These are phyloP conservation scores for Pythium folliculosum DNA, from an alignment of 352 stramenopile species.

Conservation along the genomic window DNA sequence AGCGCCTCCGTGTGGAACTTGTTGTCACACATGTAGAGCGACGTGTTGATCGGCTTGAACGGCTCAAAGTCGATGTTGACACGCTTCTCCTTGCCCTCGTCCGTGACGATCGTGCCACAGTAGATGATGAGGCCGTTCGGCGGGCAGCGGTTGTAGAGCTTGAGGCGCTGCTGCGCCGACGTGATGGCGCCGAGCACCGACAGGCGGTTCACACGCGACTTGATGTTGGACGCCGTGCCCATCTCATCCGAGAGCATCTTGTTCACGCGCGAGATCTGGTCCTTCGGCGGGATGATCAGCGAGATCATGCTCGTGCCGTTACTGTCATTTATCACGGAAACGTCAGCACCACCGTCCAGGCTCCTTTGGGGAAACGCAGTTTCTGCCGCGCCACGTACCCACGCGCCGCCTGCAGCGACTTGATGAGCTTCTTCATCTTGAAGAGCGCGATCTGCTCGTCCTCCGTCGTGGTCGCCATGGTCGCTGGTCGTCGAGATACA, in stretches of 20 bases:
- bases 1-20: slow-evolving; percentile 99
- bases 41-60: slow-evolving; percentile 99
- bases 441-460: slow-evolving; percentile 99
- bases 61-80: slow-evolving; percentile 99
- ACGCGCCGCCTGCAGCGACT: slow-evolving; percentile 91
- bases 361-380: neutral
- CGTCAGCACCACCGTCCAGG: neutral
- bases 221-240: slow-evolving; percentile 99
- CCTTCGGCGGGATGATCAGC: slow-evolving; percentile 98
- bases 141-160: slow-evolving; percentile 97
- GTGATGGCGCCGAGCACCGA: slow-evolving; percentile 99
- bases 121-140: slow-evolving; percentile 99
- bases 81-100: slow-evolving; percentile 99
- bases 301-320: slow-evolving; percentile 99
- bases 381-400: slow-evolving; percentile 40
- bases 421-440: slow-evolving; percentile 99
- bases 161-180: slow-evolving; percentile 98
- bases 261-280: slow-evolving; percentile 96
- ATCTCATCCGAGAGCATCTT: slow-evolving; percentile 99
- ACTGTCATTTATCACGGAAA: slow-evolving; percentile 33
- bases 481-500: slow-evolving; percentile 4
- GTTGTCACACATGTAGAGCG: slow-evolving; percentile 99
- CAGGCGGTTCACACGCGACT: slow-evolving; percentile 98
- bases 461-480: slow-evolving; percentile 33
- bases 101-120: slow-evolving; percentile 98